phyloP scores from a whole-genome alignment of 2,329 filamentous ascomycete species.

The Hypoxylon sp. region DNA sequence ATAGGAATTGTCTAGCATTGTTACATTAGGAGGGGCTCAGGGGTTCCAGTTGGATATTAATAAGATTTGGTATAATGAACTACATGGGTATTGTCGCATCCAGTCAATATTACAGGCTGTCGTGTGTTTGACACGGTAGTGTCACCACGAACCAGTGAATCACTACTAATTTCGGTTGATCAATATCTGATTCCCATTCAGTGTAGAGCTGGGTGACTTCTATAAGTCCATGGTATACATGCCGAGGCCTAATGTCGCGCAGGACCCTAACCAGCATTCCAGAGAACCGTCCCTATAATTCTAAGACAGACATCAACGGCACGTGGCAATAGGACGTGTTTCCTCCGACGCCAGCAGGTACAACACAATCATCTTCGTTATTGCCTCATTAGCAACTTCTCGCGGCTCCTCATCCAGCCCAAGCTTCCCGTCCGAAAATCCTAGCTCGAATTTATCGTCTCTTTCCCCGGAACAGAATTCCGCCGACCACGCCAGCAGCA shows the following conservation, averaged over 20 bases:
- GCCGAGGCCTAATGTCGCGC: conserved; percentile 8
- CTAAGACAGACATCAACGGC: conserved; percentile 10
- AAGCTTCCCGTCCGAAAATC: conserved; percentile 10
- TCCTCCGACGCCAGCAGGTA: conserved; percentile 15
- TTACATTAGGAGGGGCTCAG: not conserved
- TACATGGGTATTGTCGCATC: not conserved
- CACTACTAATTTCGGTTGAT: not conserved
- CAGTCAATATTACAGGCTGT: not conserved
- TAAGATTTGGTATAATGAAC: not conserved
- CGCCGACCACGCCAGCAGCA: conserved; percentile 92
- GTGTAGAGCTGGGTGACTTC: conserved; percentile 12
- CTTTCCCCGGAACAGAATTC: conserved; percentile 77
- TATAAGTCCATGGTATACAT: conserved; percentile 14
- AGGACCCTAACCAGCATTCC: conserved; percentile 8
- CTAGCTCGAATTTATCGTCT: conserved; percentile 43
- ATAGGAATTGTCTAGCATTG: not conserved
- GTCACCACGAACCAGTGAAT: not conserved
- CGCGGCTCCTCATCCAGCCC: not conserved
- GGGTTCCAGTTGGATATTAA: not conserved
- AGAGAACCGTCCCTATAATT: conserved; percentile 18
- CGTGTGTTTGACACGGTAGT: not conserved
- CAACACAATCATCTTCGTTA: conserved; percentile 24
- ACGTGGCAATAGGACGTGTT: conserved; percentile 24
- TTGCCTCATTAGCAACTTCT: conserved; percentile 4
- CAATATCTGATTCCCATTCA: conserved; percentile 8